These are phyloP conservation scores for Claviceps arundinis DNA, from an alignment of 2,329 filamentous ascomycete species.

Conservation along the genomic window DNA sequence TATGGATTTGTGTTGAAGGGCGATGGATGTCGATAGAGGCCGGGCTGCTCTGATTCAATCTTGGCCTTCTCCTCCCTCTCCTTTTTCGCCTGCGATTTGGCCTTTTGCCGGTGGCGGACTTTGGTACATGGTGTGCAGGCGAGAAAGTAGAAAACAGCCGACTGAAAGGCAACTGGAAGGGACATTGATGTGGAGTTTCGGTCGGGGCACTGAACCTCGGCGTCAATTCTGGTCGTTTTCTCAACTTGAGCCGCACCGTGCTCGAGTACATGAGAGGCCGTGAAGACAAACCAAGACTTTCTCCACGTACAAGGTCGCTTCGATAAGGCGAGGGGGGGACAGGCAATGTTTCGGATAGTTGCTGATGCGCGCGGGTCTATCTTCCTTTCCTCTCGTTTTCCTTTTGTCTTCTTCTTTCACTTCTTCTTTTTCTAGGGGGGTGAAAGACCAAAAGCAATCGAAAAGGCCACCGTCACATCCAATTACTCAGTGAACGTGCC, in stretches of 20 bases:
- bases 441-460: background rate
- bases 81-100: constrained; percentile 55
- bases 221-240: constrained; percentile 4
- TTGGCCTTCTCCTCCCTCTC: constrained; percentile 53
- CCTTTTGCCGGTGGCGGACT: constrained; percentile 54
- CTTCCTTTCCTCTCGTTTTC: background rate
- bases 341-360: background rate
- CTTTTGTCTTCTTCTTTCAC: background rate
- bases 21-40: constrained; percentile 63
- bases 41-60: constrained; percentile 55
- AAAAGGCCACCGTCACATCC: background rate
- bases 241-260: constrained; percentile 4
- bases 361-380: background rate
- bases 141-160: constrained; percentile 63
- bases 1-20: constrained; percentile 80
- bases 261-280: constrained; percentile 8
- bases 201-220: background rate
- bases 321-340: background rate
- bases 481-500: background rate
- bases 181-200: constrained; percentile 21
- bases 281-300: background rate
- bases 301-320: background rate
- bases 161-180: constrained; percentile 51
- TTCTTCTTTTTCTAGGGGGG: background rate
- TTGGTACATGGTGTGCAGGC: constrained; percentile 70